Conservation (phyloP, 2,329 filamentous ascomycete species). For the Myriosclerotinia scirpicola region DNA sequence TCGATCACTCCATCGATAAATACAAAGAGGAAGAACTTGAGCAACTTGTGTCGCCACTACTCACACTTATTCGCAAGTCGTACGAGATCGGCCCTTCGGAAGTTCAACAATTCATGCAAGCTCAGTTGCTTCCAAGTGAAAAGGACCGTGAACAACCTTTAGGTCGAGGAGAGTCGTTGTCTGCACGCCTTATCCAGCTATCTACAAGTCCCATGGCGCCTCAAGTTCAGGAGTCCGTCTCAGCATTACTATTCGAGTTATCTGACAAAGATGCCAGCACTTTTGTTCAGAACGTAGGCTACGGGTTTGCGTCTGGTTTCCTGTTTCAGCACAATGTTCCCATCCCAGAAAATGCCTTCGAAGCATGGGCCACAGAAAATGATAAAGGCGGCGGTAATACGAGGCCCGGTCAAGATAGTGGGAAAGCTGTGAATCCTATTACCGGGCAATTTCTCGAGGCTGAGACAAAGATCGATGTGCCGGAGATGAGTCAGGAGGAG, state of each 20-base stretch:
- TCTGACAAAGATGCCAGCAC: slow-evolving; percentile 76
- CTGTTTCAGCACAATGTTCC: slow-evolving; percentile 80
- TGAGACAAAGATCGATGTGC: slow-evolving; percentile 47
- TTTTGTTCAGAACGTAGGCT: slow-evolving; percentile 90
- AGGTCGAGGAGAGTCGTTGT: slow-evolving; percentile 70
- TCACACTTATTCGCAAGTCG: slow-evolving; percentile 72
- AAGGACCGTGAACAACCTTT: slow-evolving; percentile 75
- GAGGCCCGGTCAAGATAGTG: slow-evolving; percentile 31
- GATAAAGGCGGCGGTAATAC: slow-evolving; percentile 31
- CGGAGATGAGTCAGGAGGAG: slow-evolving; percentile 85
- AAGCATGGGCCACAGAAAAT: slow-evolving; percentile 48
- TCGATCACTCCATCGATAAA: slow-evolving; percentile 62
- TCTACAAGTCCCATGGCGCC: slow-evolving; percentile 72
- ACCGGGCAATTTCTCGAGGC: slow-evolving; percentile 38
- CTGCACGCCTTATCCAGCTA: slow-evolving; percentile 74
- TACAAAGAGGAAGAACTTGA: slow-evolving; percentile 74
- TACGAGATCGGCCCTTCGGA: slow-evolving; percentile 65
- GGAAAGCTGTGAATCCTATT: slow-evolving; percentile 36
- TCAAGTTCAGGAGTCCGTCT: slow-evolving; percentile 71
- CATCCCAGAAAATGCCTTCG: slow-evolving; percentile 65
- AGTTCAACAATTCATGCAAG: slow-evolving; percentile 62
- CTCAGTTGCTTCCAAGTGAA: slow-evolving; percentile 70
- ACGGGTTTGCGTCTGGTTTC: slow-evolving; percentile 90
- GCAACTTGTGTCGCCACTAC: slow-evolving; percentile 64
- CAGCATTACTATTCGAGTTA: slow-evolving; percentile 80